phyloP scores from a whole-genome alignment of 768 basidiomycete genomes.

The Pulveroboletus ravenelii region DNA sequence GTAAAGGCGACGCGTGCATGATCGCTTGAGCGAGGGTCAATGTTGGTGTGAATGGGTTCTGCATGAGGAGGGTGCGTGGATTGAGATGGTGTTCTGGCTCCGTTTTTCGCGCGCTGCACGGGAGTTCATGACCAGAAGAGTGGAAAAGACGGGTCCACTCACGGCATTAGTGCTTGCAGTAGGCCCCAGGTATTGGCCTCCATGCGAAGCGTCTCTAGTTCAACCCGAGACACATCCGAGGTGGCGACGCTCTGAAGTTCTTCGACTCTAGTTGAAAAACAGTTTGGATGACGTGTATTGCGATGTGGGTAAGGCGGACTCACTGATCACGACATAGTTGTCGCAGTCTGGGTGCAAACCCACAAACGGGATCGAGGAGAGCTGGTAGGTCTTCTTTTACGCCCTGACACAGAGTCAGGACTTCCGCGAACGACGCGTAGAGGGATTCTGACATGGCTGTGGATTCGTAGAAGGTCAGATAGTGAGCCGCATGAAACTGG shows the following conservation, averaged over 20 bases:
- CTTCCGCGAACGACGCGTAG: conserved; percentile 65
- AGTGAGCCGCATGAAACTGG: not conserved
- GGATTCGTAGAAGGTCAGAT: not conserved
- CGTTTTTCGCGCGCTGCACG: conserved; percentile 61
- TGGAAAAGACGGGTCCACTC: conserved; percentile 28
- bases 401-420: conserved; percentile 55
- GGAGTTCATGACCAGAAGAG: not conserved
- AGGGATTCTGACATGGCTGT: conserved; percentile 35
- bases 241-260: conserved; percentile 44
- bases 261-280: conserved; percentile 38
- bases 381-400: conserved; percentile 51
- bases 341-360: conserved; percentile 64
- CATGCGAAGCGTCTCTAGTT: conserved; percentile 59
- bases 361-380: conserved; percentile 59
- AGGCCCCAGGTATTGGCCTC: conserved; percentile 83
- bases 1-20: conserved; percentile 60
- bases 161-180: conserved; percentile 74
- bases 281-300: not conserved
- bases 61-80: conserved; percentile 51
- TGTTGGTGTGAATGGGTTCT: conserved; percentile 82
- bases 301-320: conserved; percentile 20
- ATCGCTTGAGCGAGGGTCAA: conserved; percentile 70
- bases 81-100: conserved; percentile 43
- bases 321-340: conserved; percentile 55
- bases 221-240: conserved; percentile 39